phyloP scores from a whole-genome alignment of 2,329 filamentous ascomycete genomes.

The Bimuria novae-zelandiae region DNA sequence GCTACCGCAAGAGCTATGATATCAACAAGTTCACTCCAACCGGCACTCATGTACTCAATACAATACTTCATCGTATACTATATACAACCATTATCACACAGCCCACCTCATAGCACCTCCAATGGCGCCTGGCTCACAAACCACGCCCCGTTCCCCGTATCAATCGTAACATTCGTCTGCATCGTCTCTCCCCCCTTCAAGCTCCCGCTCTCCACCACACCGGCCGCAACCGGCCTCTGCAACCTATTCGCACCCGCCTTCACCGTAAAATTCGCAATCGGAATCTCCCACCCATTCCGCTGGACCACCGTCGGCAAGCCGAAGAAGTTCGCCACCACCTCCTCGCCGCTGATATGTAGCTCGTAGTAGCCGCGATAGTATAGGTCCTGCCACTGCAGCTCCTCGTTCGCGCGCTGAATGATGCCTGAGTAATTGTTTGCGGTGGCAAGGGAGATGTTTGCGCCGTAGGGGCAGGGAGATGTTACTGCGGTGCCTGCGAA shows the following conservation, averaged over 20 bases:
- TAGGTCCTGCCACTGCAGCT: conserved; percentile 73
- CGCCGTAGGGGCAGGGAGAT: conserved; percentile 63
- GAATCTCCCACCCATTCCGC: conserved; percentile 67
- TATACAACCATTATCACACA: no score
- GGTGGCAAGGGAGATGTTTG: conserved; percentile 59
- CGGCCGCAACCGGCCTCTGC: conserved; percentile 54
- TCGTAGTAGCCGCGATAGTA: conserved; percentile 78
- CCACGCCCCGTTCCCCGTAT: conserved; percentile 41
- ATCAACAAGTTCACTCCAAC: no score
- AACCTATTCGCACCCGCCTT: conserved; percentile 64
- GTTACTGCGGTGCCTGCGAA: conserved; percentile 69
- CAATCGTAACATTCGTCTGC: conserved; percentile 42
- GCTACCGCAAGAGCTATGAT: no score
- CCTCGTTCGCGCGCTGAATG: conserved; percentile 56
- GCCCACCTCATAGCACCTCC: conserved; percentile 27
- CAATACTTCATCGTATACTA: not conserved
- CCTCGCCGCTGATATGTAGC: conserved; percentile 58
- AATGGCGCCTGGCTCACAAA: conserved; percentile 37
- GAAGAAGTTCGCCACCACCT: conserved; percentile 67
- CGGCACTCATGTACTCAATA: not conserved
- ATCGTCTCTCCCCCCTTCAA: conserved; percentile 54
- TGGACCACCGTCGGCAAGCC: conserved; percentile 64
- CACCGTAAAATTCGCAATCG: conserved; percentile 73
- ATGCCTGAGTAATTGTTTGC: conserved; percentile 52
- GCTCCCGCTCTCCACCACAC: conserved; percentile 60